Evolutionary conservation across 768 basidiomycete species (phyloP).

Genomic region (Arthromyces matolae): DNA sequence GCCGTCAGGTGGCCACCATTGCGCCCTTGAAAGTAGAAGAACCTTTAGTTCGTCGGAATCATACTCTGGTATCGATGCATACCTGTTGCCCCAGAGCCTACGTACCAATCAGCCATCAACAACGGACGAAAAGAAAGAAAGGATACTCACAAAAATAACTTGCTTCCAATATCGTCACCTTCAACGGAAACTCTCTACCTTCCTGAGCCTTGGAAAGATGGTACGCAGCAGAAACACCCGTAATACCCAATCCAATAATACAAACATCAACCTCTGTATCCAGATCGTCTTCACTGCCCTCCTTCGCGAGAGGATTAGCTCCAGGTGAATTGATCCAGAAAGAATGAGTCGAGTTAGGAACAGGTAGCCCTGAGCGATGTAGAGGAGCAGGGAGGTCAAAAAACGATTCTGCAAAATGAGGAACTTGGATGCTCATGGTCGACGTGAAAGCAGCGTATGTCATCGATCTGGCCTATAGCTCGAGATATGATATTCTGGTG

Average conservation of each 20-base stretch:
- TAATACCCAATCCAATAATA: slow-evolving; percentile 78
- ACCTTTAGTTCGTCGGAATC: background rate
- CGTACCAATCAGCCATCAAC: too few species aligned
- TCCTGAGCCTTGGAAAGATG: slow-evolving; percentile 47
- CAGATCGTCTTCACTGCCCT: too few species aligned
- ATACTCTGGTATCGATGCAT: background rate
- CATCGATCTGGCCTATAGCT: too few species aligned
- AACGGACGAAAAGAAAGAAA: too few species aligned
- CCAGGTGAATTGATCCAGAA: slow-evolving; percentile 65
- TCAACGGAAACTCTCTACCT: slow-evolving; percentile 10
- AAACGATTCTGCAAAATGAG: slow-evolving; percentile 3
- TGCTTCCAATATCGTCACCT: slow-evolving; percentile 67
- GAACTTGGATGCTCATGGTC: slow-evolving; percentile 6
- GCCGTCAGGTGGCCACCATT: slow-evolving; percentile 77
- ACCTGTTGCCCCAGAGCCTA: slow-evolving; percentile 80
- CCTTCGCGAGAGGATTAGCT: slow-evolving; percentile 71
- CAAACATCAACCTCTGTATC: slow-evolving; percentile 63
- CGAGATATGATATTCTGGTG: too few species aligned
- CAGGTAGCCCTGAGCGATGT: slow-evolving; percentile 38
- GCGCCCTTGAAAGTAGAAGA: slow-evolving; percentile 50
- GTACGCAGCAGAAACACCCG: slow-evolving; percentile 73
- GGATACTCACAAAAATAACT: slow-evolving; percentile 70
- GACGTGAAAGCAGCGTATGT: background rate
- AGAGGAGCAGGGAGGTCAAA: slow-evolving; percentile 5
- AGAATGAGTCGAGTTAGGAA: slow-evolving; percentile 60